Conservation (phyloP, 2,329 filamentous ascomycete genomes). For the Proliferodiscus dingleyae region DNA sequence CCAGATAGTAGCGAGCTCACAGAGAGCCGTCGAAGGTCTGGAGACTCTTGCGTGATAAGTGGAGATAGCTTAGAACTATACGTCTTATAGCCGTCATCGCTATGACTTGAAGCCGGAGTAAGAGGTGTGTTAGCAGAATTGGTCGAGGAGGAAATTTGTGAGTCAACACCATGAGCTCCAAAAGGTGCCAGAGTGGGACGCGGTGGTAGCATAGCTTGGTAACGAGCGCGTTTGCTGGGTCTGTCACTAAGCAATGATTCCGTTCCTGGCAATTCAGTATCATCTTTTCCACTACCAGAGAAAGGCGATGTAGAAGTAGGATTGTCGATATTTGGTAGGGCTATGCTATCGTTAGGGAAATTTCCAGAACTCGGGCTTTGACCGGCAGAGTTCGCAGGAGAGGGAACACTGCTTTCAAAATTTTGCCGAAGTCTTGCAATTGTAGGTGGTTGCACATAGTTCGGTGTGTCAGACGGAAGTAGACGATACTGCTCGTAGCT, state of each 20-base stretch:
- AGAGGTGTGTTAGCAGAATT: constrained; percentile 27
- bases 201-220: constrained; percentile 22
- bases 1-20: constrained; percentile 61
- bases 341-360: constrained; percentile 12
- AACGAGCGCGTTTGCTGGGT: constrained; percentile 21
- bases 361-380: constrained; percentile 13
- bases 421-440: constrained; percentile 12
- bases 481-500: constrained; percentile 24
- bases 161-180: constrained; percentile 11
- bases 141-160: constrained; percentile 2
- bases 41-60: constrained; percentile 30
- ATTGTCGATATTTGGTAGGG: constrained; percentile 13
- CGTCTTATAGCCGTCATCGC: constrained; percentile 40
- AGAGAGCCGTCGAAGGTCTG: constrained; percentile 51
- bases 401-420: constrained; percentile 14
- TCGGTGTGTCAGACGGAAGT: constrained; percentile 6
- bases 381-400: constrained; percentile 23
- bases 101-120: constrained; percentile 38
- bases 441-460: constrained; percentile 1
- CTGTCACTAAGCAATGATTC: constrained; percentile 11
- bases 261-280: background rate
- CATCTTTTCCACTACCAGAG: constrained; percentile 9
- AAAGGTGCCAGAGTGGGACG: constrained; percentile 7
- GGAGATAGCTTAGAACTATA: constrained; percentile 25
- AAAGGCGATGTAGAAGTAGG: constrained; percentile 14